Conservation (phyloP, 768 basidiomycete genomes). For the Xerocomellus intermedius region DNA sequence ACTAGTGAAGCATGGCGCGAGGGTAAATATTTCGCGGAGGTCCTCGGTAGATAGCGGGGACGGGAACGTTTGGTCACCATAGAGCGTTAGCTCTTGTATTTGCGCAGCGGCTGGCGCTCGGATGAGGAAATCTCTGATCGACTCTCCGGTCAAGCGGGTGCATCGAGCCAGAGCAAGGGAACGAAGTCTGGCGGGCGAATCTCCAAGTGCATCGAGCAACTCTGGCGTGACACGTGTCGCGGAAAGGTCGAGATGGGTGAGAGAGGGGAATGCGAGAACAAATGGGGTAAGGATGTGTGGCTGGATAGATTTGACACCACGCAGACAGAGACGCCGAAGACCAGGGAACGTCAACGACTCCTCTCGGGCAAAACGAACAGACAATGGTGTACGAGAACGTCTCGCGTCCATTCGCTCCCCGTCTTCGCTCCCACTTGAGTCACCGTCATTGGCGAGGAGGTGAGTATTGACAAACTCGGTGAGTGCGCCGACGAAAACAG, state of each 20-base stretch:
- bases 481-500: conserved; percentile 84
- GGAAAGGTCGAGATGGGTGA: conserved; percentile 90
- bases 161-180: conserved; percentile 87
- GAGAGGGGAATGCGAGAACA: conserved; percentile 76
- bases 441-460: conserved; percentile 43
- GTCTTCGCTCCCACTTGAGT: conserved; percentile 46
- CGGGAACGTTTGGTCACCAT: conserved; percentile 82
- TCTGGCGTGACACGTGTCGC: conserved; percentile 81
- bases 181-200: conserved; percentile 67
- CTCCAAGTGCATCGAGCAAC: conserved; percentile 64
- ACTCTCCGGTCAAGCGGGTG: conserved; percentile 75
- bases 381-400: conserved; percentile 34
- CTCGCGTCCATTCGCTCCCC: conserved; percentile 31
- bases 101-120: conserved; percentile 59
- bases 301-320: conserved; percentile 77
- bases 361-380: conserved; percentile 34
- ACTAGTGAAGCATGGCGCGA: conserved; percentile 76
- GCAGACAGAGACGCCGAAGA: conserved; percentile 74
- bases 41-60: conserved; percentile 69
- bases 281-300: conserved; percentile 69
- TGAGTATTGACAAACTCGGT: conserved; percentile 77
- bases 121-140: conserved; percentile 72
- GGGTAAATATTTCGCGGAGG: conserved; percentile 60
- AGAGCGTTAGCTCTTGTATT: conserved; percentile 80
- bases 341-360: conserved; percentile 65